Evolutionary conservation across 2,329 filamentous ascomycete species (phyloP), one percentile per base, ranked within the genome.

Genomic region (Talaromyces sp.): DNA sequence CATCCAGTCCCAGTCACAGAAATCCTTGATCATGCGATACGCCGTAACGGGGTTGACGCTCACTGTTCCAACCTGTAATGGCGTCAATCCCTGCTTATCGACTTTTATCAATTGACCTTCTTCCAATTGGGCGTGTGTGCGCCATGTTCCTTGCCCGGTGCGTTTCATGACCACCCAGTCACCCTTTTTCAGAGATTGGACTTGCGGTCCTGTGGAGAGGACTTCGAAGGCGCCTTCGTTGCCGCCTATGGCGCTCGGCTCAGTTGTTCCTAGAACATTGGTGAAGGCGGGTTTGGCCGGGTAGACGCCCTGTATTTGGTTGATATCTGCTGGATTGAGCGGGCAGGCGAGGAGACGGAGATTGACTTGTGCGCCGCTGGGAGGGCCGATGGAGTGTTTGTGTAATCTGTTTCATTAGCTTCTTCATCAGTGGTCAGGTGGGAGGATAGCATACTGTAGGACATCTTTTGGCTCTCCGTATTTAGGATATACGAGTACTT

Each of bases 241-340:
- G 8, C 78, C 78, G 47, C 70, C 76, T 8, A 79, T 75, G 1
- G 92, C 91, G 8, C 90, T 87, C 2, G 93, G 92, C 27, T 88
- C 82, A 0, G 87, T 70, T 0, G 93, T 97, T 64, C 93, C 91
- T 63, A 99, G 87, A 1, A 87, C 79, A 6, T 88, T 88, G 19
- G 87, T 88, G 78, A 96, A 93, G 52, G 85, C 82, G 0, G 93
- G 93, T 75, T 92, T 92, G 54, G 88, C 88, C 67, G 94, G 94
- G 81, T 99, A 99, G 3, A 94, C 93, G 69, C 95, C 95, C 82
- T 99, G 95, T 73, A 99, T 91, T 73, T 94, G 94, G 83, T 99
- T 99, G 78, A 99, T 91, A 80, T 99, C 95, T 73, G 95, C 93
- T 27, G 95, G 95, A 81, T 99, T 99, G 78, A 99, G 92, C 65